phyloP scores from a whole-genome alignment of 352 stramenopile genomes.

The Globisporangium paddicum region DNA sequence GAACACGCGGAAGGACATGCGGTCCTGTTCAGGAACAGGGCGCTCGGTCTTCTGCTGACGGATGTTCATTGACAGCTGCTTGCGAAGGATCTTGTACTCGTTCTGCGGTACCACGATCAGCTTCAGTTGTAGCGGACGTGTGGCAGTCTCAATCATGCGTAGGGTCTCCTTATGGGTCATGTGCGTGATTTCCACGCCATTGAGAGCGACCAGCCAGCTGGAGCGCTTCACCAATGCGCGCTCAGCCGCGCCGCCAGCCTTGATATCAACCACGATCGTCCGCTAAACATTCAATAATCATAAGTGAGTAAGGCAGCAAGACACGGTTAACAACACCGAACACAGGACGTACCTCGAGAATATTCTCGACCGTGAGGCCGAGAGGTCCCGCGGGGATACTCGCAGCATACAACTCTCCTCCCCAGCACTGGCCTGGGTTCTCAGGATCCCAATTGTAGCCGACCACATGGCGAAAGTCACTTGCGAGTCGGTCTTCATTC shows the following conservation, averaged over 20 bases:
- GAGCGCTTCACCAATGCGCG: conserved; percentile 73
- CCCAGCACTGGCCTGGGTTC: conserved; percentile 43
- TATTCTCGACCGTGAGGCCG: conserved; percentile 87
- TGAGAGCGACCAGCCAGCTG: conserved; percentile 82
- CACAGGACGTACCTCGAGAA: conserved; percentile 49
- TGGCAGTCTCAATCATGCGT: conserved; percentile 76
- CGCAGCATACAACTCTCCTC: conserved; percentile 50
- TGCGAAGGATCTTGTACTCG: conserved; percentile 66
- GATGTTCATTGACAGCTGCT: conserved; percentile 83
- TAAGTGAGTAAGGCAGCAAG: not conserved
- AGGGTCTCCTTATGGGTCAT: conserved; percentile 85
- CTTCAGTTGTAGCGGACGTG: conserved; percentile 63
- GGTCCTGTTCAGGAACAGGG: conserved; percentile 76
- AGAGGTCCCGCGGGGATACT: conserved; percentile 77
- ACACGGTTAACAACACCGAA: not conserved
- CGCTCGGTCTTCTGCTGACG: conserved; percentile 79
- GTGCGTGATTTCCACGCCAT: conserved; percentile 66
- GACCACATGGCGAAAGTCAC: conserved; percentile 75
- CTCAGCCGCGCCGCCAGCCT: conserved; percentile 67
- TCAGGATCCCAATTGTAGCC: conserved; percentile 62
- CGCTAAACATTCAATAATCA: conserved; percentile 22
- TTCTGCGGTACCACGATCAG: conserved; percentile 67
- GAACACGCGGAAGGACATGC: conserved; percentile 84
- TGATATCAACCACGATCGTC: conserved; percentile 88
- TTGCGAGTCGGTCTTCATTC: conserved; percentile 72